A percentile compares a stretch with the other conserved stretches of the same genome.
phyloP scores from a whole-genome alignment of 1,284 basidiomycete genomes.

The Sporisorium reilianum region DNA sequence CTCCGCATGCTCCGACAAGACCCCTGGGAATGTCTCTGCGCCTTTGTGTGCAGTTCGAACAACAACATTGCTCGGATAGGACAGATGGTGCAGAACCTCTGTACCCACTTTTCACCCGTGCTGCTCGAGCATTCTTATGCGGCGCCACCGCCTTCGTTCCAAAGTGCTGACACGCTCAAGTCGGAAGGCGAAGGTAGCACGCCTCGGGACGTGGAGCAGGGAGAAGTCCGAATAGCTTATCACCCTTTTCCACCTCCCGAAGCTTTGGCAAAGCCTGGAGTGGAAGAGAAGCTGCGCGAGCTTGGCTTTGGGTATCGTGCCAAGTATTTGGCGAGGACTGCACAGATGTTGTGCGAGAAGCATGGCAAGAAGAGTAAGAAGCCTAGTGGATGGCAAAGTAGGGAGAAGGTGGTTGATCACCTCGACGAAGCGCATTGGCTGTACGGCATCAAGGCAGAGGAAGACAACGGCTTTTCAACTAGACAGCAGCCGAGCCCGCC shows the following conservation, averaged over 20 bases:
- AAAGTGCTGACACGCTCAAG: conserved; percentile 44
- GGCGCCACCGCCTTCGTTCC: conserved; percentile 28
- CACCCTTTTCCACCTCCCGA: conserved; percentile 88
- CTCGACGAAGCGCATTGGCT: conserved; percentile 29
- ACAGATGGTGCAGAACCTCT: conserved; percentile 68
- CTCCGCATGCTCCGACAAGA: conserved; percentile 86
- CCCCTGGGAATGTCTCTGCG: conserved; percentile 78
- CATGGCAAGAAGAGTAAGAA: conserved; percentile 5
- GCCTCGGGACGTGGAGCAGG: conserved; percentile 20
- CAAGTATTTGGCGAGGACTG: conserved; percentile 85
- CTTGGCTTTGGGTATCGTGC: conserved; percentile 97
- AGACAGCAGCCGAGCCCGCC: neutral
- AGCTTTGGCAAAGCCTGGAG: conserved; percentile 76
- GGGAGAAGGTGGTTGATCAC: conserved; percentile 8
- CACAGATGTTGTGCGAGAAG: conserved; percentile 78
- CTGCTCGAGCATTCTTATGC: conserved; percentile 71
- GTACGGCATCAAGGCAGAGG: conserved; percentile 33
- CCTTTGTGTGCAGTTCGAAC: conserved; percentile 96
- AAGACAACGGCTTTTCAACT: neutral
- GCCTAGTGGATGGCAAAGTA: neutral
- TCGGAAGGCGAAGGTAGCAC: neutral
- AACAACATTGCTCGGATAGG: conserved; percentile 79
- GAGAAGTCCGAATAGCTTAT: conserved; percentile 71
- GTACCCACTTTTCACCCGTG: conserved; percentile 73
- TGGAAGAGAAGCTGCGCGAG: conserved; percentile 74